These are phyloP conservation scores for Phragmites australis DNA, from an alignment of 176 grass and related monocot species.

Conservation along the genomic window DNA sequence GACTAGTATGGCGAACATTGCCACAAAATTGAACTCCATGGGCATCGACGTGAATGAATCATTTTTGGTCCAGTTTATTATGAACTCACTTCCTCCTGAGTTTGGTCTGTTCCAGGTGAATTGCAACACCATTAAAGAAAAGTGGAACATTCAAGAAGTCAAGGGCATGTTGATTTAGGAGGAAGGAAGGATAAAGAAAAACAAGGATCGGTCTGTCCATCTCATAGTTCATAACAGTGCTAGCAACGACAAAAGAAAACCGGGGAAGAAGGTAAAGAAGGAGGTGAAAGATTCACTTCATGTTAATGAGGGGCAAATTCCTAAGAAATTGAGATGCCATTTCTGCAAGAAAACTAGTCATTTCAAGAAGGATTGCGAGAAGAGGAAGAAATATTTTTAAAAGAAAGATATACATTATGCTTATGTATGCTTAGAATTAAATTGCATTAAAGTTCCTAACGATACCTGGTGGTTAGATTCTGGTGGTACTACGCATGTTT, in stretches of 20 bases:
- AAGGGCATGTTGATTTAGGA: conserved; percentile 5
- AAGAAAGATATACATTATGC: conserved; percentile 9
- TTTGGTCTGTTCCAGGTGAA: conserved; percentile 12
- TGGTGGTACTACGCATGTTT: conserved; percentile 8
- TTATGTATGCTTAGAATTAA: not conserved
- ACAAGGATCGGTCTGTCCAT: not conserved
- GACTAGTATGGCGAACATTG: not conserved
- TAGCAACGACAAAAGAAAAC: not conserved
- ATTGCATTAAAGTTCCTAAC: not conserved
- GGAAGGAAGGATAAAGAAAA: not conserved
- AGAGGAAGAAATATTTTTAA: not conserved
- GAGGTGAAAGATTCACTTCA: not conserved
- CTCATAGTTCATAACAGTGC: not conserved
- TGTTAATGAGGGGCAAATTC: not conserved
- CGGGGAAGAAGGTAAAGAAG: not conserved
- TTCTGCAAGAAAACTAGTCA: conserved; percentile 6
- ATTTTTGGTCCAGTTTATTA: not conserved
- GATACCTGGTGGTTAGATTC: conserved; percentile 22
- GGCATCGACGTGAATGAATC: not conserved
- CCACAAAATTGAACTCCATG: not conserved
- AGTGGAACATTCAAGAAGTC: conserved; percentile 19
- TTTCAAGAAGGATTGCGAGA: not conserved
- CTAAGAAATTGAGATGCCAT: not conserved
- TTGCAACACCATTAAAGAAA: conserved; percentile 25
- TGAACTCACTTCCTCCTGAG: not conserved